phyloP scores from a whole-genome alignment of 2,329 filamentous ascomycete genomes.

The Neofusicoccum parvum region DNA sequence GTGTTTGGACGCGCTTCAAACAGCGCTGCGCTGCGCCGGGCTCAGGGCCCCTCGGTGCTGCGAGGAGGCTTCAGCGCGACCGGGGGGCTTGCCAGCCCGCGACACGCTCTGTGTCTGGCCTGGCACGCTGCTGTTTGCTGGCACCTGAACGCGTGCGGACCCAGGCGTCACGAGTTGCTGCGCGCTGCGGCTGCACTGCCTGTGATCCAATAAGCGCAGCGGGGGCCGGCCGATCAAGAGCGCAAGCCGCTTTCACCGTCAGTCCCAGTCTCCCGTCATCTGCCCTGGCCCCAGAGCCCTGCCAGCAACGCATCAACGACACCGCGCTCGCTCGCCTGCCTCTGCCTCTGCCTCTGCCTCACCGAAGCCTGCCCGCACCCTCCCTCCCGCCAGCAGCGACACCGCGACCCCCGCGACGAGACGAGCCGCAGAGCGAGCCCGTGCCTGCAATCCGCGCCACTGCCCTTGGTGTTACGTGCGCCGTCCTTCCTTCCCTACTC shows the following conservation, averaged over 20 bases:
- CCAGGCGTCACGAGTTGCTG: slow-evolving; percentile 15
- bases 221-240: slow-evolving; percentile 1
- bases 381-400: neutral
- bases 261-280: slow-evolving; percentile 11
- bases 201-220: slow-evolving; percentile 4
- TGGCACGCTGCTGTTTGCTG: slow-evolving; percentile 11
- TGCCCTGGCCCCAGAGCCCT: slow-evolving; percentile 5
- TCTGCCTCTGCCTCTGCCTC: neutral
- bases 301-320: neutral
- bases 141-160: neutral
- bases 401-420: neutral
- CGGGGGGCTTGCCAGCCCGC: neutral
- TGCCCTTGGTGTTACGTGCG: slow-evolving; percentile 18
- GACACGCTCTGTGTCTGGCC: neutral
- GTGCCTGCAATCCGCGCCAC: slow-evolving; percentile 9
- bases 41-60: neutral
- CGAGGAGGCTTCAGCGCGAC: neutral
- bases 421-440: slow-evolving; percentile 10
- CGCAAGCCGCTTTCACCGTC: slow-evolving; percentile 17
- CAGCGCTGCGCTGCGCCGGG: neutral
- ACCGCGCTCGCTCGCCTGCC: neutral
- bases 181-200: neutral
- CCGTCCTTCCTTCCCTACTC: slow-evolving; percentile 15
- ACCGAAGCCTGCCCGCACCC: neutral
- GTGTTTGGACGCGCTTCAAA: neutral